These are phyloP conservation scores for Acanthamoeba healyi DNA, from an alignment of 208 protist genomes.

Conservation along the genomic window DNA sequence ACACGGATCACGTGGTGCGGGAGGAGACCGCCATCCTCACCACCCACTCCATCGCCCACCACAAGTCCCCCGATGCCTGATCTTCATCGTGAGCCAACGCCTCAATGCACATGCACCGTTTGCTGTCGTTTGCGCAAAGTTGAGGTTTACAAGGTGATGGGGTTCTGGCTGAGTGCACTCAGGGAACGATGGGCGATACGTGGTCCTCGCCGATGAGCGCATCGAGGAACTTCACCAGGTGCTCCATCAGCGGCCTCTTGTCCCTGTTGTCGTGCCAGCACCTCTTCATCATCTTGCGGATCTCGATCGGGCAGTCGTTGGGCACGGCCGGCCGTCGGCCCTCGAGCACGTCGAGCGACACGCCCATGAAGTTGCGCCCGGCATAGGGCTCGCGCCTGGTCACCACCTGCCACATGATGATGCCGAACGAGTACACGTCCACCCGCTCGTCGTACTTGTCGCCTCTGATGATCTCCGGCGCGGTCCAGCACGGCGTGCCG, in stretches of 20 bases:
- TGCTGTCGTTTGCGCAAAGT: too few relatives aligned
- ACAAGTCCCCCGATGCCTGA: constrained; percentile 26
- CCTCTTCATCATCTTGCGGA: constrained; percentile 18
- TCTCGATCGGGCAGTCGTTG: not conserved
- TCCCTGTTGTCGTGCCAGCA: not conserved
- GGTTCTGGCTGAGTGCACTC: too few relatives aligned
- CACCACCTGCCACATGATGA: constrained; percentile 10
- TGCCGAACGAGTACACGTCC: not conserved
- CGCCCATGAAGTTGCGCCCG: constrained; percentile 43
- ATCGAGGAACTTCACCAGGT: not conserved
- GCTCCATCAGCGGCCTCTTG: not conserved
- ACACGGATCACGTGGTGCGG: not conserved
- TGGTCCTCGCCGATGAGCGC: not conserved
- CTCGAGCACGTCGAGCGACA: constrained; percentile 31
- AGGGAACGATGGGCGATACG: too few relatives aligned
- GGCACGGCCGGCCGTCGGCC: not conserved
- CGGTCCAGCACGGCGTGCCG: constrained; percentile 39
- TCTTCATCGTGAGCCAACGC: too few relatives aligned
- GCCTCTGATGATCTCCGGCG: constrained; percentile 36
- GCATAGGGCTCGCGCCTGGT: not conserved
- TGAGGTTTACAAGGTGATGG: too few relatives aligned
- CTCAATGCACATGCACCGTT: too few relatives aligned
- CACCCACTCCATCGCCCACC: constrained; percentile 39
- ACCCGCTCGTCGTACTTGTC: constrained; percentile 16
- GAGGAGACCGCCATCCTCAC: constrained; percentile 41